A percentile compares a stretch with the other conserved stretches of the same genome.
phyloP scores from a whole-genome alignment of 2,329 filamentous ascomycete species.

The Neonectria coccinea region DNA sequence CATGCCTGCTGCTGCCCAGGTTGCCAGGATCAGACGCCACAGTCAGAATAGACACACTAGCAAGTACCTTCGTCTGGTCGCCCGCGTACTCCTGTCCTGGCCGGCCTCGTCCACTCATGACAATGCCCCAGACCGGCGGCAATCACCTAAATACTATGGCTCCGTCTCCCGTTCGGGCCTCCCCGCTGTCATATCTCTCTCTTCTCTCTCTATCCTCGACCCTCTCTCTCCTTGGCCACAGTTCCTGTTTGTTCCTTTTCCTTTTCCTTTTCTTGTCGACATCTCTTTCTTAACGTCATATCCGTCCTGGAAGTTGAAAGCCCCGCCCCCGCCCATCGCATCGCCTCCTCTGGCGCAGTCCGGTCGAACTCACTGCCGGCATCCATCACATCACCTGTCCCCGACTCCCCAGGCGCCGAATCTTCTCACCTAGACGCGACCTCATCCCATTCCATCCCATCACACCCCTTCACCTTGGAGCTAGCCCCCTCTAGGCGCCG shows the following conservation, averaged over 20 bases:
- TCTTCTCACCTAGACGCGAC: conserved; percentile 39
- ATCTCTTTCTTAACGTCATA: conserved; percentile 20
- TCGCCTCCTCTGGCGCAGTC: conserved; percentile 24
- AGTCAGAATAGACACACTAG: conserved; percentile 8
- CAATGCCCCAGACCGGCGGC: conserved; percentile 40
- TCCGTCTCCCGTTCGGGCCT: conserved; percentile 41
- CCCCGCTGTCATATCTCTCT: conserved; percentile 38
- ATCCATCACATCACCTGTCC: conserved; percentile 30
- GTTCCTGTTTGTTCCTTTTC: conserved; percentile 27
- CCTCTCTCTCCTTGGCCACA: conserved; percentile 36
- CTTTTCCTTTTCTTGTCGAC: conserved; percentile 16
- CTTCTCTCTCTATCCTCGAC: conserved; percentile 33
- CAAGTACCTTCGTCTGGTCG: conserved; percentile 43
- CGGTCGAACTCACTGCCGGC: conserved; percentile 27
- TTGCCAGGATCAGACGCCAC: neutral
- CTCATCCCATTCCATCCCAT: conserved; percentile 38
- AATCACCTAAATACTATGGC: conserved; percentile 48
- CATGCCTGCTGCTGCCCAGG: neutral
- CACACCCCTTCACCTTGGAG: conserved; percentile 41
- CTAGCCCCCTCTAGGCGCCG: conserved; percentile 41
- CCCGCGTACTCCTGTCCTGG: conserved; percentile 44
- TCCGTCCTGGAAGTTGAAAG: conserved; percentile 6
- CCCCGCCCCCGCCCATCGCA: neutral
- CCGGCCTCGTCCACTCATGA: conserved; percentile 46
- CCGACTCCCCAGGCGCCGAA: conserved; percentile 32